These are phyloP conservation scores for Meyerozyma athensensis DNA, from an alignment of 1,139 yeast species.

Conservation along the genomic window DNA sequence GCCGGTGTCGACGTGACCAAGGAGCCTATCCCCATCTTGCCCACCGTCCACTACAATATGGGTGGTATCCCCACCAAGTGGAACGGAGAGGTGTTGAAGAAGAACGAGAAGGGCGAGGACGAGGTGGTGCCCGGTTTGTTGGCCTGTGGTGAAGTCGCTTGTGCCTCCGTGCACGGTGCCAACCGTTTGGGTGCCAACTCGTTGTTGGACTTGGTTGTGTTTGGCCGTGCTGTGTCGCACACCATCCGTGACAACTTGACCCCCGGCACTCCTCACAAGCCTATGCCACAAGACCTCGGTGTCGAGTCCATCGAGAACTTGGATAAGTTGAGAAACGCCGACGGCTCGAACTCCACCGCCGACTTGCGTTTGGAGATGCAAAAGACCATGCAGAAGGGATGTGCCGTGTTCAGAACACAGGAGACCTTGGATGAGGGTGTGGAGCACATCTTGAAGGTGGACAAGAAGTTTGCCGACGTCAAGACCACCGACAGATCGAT, in stretches of 20 bases:
- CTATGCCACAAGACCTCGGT: slow-evolving; percentile 80
- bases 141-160: slow-evolving; percentile 99
- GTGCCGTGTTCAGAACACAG: slow-evolving; percentile 95
- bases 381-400: slow-evolving; percentile 92
- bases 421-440: slow-evolving; percentile 93
- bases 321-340: slow-evolving; percentile 82
- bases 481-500: slow-evolving; percentile 93
- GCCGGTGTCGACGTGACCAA: slow-evolving; percentile 99
- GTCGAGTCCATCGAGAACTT: slow-evolving; percentile 84
- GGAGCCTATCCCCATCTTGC: slow-evolving; percentile 97
- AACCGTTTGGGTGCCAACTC: slow-evolving; percentile 99
- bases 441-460: slow-evolving; percentile 68
- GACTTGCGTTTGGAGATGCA: slow-evolving; percentile 91
- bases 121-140: slow-evolving; percentile 86
- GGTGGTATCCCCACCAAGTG: slow-evolving; percentile 99
- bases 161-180: slow-evolving; percentile 99
- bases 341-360: slow-evolving; percentile 79
- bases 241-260: slow-evolving; percentile 79
- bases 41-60: slow-evolving; percentile 99
- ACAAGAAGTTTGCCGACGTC: slow-evolving; percentile 60
- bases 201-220: slow-evolving; percentile 92
- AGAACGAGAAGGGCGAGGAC: slow-evolving; percentile 86
- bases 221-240: slow-evolving; percentile 97
- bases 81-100: slow-evolving; percentile 89
- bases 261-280: slow-evolving; percentile 83